Evolutionary conservation across 805 yeast genomes (phyloP).

Genomic region (Ogataea trehalophila): DNA sequence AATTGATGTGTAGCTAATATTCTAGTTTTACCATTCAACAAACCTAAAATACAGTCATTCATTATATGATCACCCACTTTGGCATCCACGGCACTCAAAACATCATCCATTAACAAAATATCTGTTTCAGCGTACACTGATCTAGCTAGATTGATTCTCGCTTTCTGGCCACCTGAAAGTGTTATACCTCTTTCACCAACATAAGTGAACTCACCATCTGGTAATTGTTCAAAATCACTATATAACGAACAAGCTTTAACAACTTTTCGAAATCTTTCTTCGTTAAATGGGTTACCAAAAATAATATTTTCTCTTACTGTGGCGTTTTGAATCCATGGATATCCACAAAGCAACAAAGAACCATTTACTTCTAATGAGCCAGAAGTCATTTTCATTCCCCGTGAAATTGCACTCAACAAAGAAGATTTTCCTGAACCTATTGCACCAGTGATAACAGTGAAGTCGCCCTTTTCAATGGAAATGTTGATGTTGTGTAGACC

Average conservation of each 20-base stretch:
- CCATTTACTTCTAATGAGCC: constrained; percentile 57
- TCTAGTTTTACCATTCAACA: constrained; percentile 54
- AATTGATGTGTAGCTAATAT: constrained; percentile 80
- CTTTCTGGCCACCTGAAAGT: constrained; percentile 83
- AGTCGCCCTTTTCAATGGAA: constrained; percentile 47
- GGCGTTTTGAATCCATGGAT: constrained; percentile 79
- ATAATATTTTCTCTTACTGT: constrained; percentile 69
- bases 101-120: constrained; percentile 70
- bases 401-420: constrained; percentile 61
- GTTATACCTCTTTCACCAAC: constrained; percentile 85
- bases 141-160: constrained; percentile 73
- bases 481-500: not conserved
- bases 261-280: constrained; percentile 45
- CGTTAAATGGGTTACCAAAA: constrained; percentile 53
- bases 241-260: constrained; percentile 61
- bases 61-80: constrained; percentile 80
- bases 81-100: constrained; percentile 81
- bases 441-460: constrained; percentile 69
- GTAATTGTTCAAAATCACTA: constrained; percentile 58
- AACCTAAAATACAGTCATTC: constrained; percentile 57
- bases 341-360: constrained; percentile 37
- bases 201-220: constrained; percentile 71
- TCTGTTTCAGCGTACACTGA: constrained; percentile 69
- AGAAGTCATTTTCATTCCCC: constrained; percentile 49
- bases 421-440: constrained; percentile 84